Conservation (phyloP, 805 yeast species). For the Candida ficus region DNA sequence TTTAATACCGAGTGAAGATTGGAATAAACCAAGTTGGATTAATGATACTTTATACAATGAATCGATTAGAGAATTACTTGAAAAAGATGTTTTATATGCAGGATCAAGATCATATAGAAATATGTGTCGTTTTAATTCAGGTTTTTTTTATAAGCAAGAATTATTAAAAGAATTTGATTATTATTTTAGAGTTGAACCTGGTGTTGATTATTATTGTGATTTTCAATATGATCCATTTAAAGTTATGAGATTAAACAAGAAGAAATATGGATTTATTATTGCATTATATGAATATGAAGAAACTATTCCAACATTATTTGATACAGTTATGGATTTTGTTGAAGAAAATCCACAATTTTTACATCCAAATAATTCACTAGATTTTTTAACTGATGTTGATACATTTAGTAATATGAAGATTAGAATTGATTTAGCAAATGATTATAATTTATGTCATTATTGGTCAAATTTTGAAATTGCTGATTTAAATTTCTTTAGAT, state of each 20-base stretch:
- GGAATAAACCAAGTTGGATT: conserved; percentile 75
- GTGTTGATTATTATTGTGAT: conserved; percentile 84
- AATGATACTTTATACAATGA: conserved; percentile 50
- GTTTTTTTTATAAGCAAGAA: conserved; percentile 80
- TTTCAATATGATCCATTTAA: conserved; percentile 83
- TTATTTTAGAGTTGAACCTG: conserved; percentile 96
- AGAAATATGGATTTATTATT: conserved; percentile 85
- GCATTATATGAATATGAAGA: conserved; percentile 75
- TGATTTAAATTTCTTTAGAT: conserved; percentile 62
- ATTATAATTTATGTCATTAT: conserved; percentile 77
- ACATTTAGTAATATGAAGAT: conserved; percentile 29
- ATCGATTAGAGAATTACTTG: conserved; percentile 38
- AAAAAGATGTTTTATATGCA: conserved; percentile 56
- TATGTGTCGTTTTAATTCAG: conserved; percentile 95
- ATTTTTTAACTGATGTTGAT: conserved; percentile 48
- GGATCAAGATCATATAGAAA: conserved; percentile 68
- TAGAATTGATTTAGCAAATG: conserved; percentile 33
- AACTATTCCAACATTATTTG: conserved; percentile 86
- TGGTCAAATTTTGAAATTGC: conserved; percentile 88
- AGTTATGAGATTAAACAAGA: conserved; percentile 67
- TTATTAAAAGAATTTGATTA: conserved; percentile 70
- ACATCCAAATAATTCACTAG: conserved; percentile 59
- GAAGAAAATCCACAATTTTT: conserved; percentile 53
- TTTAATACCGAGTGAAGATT: conserved; percentile 57
- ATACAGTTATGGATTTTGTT: conserved; percentile 58